Percentiles rank a stretch among this genome's conserved stretches.
These are phyloP conservation scores for Fusarium decemcellulare DNA, from an alignment of 2,329 filamentous ascomycete genomes.

Conservation along the genomic window DNA sequence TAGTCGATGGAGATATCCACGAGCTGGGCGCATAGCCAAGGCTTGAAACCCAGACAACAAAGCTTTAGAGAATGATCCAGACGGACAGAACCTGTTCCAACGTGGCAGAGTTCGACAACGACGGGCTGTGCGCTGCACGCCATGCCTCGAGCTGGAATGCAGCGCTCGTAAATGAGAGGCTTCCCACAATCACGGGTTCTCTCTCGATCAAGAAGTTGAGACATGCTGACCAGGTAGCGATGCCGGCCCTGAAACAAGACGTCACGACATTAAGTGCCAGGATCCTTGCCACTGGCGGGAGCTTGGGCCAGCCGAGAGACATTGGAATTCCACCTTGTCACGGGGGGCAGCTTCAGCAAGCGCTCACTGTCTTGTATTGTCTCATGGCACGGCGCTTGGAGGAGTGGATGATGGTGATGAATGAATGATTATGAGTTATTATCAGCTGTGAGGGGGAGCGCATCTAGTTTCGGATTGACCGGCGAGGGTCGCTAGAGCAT, in stretches of 20 bases:
- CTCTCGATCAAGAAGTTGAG: slow-evolving; percentile 22
- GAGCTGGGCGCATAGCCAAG: slow-evolving; percentile 22
- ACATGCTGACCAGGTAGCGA: slow-evolving; percentile 22
- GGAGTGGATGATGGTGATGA: too few species aligned
- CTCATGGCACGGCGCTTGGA: slow-evolving; percentile 7
- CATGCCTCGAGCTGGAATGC: slow-evolving; percentile 30
- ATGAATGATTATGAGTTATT: too few species aligned
- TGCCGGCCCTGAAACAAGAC: slow-evolving; percentile 40
- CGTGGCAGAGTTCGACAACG: neutral
- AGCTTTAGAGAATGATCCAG: neutral
- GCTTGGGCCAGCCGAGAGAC: slow-evolving; percentile 21
- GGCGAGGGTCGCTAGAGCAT: too few species aligned
- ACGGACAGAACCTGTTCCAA: slow-evolving; percentile 1
- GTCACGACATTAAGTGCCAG: slow-evolving; percentile 34
- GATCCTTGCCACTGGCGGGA: slow-evolving; percentile 5
- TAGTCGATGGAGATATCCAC: slow-evolving; percentile 2
- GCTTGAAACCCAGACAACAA: slow-evolving; percentile 34
- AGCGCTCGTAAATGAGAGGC: slow-evolving; percentile 6
- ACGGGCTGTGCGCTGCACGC: slow-evolving; percentile 13
- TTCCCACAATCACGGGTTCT: slow-evolving; percentile 2
- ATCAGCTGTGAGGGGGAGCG: too few species aligned
- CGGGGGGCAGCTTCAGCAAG: slow-evolving; percentile 12
- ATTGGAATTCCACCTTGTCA: slow-evolving; percentile 33
- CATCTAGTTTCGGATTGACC: too few species aligned
- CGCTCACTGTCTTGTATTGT: neutral